A percentile compares a stretch with the other conserved stretches of the same genome.
Conservation (phyloP, 1,284 basidiomycete species). For the Heterobasidion occidentale region DNA sequence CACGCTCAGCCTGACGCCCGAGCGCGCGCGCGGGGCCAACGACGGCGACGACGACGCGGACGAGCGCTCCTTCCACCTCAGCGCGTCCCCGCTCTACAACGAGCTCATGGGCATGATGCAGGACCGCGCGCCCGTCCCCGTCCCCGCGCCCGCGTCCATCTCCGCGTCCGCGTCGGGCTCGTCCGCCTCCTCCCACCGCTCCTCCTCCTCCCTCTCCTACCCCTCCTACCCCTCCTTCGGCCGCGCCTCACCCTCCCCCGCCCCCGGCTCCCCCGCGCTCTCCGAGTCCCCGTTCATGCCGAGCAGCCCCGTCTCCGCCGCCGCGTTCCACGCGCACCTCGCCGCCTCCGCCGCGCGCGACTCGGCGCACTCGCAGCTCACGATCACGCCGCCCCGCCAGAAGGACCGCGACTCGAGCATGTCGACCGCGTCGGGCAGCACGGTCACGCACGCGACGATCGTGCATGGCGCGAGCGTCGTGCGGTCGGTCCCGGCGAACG, state of each 20-base stretch:
- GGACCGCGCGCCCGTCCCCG: constrained; percentile 1
- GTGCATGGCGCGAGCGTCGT: constrained; percentile 26
- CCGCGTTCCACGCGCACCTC: constrained; percentile 1
- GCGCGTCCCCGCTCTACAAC: constrained; percentile 22
- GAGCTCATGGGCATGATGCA: constrained; percentile 26
- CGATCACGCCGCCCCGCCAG: background rate
- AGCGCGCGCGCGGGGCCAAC: background rate
- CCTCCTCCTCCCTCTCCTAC: background rate
- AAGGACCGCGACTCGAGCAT: constrained; percentile 10
- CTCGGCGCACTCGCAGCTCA: constrained; percentile 1
- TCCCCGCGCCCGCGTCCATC: constrained; percentile 5
- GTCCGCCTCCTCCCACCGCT: background rate
- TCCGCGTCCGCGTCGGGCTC: constrained; percentile 1
- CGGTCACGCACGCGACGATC: constrained; percentile 29
- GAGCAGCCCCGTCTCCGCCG: background rate
- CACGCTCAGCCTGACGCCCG: background rate
- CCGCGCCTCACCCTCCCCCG: constrained; percentile 22
- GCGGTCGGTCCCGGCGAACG: constrained; percentile 37
- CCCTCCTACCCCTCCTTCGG: background rate
- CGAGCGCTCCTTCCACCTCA: constrained; percentile 2
- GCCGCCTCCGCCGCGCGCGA: background rate
- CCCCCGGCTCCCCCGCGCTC: constrained; percentile 25
- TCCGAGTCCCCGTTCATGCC: constrained; percentile 3
- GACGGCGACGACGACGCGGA: constrained; percentile 4
- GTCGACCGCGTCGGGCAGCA: constrained; percentile 9